These are phyloP conservation scores for Carnegiea gigantea DNA, from an alignment of 179 eudicot species.

Conservation along the genomic window DNA sequence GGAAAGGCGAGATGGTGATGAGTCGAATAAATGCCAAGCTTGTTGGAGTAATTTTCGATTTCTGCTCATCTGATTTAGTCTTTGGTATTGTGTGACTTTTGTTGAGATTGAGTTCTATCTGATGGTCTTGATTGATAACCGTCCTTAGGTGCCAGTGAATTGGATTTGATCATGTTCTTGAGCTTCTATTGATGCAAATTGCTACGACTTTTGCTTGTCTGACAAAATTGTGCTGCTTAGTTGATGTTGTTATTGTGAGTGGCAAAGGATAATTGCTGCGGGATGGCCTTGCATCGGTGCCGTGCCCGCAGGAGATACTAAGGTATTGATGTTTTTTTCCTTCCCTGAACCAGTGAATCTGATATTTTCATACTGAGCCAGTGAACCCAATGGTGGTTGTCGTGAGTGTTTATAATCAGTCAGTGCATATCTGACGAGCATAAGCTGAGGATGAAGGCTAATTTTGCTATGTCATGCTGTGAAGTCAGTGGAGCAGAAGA, in stretches of 20 bases:
- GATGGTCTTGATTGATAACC: neutral
- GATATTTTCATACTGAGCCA: too few species aligned
- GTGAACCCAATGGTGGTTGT: neutral
- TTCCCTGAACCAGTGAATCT: neutral
- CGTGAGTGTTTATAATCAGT: neutral
- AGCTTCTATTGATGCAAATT: neutral
- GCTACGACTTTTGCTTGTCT: neutral
- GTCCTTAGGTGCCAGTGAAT: neutral
- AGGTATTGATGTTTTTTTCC: neutral
- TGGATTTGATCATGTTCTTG: neutral
- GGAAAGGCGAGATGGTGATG: neutral
- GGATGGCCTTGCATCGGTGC: neutral
- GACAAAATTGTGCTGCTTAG: slow-evolving; percentile 3
- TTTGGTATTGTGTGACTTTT: neutral
- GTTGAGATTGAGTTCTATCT: neutral
- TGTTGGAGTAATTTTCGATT: slow-evolving; percentile 20
- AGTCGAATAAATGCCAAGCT: neutral
- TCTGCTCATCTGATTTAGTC: slow-evolving; percentile 4
- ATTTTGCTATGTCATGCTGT: neutral
- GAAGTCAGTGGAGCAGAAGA: neutral
- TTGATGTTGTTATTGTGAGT: slow-evolving; percentile 5
- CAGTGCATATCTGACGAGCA: neutral
- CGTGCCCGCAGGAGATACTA: neutral
- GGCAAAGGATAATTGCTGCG: neutral
- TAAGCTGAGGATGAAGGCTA: neutral